Conservation (phyloP, 441 rosid genomes). For the Melastoma candidum region DNA sequence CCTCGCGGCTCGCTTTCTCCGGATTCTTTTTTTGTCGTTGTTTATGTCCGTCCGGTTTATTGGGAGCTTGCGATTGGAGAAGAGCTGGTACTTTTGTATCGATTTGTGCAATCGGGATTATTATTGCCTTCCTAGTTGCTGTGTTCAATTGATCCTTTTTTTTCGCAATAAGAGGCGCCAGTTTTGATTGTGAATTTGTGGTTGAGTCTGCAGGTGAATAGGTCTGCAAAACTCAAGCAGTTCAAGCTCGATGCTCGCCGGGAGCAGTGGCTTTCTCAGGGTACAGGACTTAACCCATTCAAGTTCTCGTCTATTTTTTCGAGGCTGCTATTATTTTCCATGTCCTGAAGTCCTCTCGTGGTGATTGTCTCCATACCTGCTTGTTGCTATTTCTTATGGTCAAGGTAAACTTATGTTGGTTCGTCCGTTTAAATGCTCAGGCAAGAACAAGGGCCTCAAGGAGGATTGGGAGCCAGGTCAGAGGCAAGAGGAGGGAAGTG, state of each 20-base stretch:
- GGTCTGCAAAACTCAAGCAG: constrained; percentile 39
- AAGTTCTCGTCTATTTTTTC: too few species aligned
- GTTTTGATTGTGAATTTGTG: not conserved
- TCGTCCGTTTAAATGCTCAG: constrained; percentile 16
- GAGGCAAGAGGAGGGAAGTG: constrained; percentile 10
- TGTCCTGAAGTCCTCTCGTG: not conserved
- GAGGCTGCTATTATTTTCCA: not conserved
- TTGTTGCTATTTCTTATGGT: too few species aligned
- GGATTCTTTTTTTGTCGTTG: not conserved
- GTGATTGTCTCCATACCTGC: too few species aligned
- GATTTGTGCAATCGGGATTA: too few species aligned
- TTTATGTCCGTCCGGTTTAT: not conserved
- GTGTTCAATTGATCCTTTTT: too few species aligned
- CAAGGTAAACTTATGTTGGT: too few species aligned
- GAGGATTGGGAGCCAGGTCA: constrained; percentile 18
- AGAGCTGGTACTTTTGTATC: too few species aligned
- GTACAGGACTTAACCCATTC: constrained; percentile 4
- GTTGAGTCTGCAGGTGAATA: constrained; percentile 26
- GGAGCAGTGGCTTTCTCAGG: constrained; percentile 49
- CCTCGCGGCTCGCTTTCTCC: not conserved
- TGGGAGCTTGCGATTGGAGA: too few species aligned
- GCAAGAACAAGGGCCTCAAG: constrained; percentile 30
- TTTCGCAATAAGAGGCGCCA: too few species aligned
- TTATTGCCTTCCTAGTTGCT: too few species aligned
- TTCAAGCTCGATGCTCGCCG: constrained; percentile 45